A percentile compares a stretch with the other conserved stretches of the same genome.
phyloP scores from a whole-genome alignment of 139 green algal genomes.

The Pleodorina starrii region DNA sequence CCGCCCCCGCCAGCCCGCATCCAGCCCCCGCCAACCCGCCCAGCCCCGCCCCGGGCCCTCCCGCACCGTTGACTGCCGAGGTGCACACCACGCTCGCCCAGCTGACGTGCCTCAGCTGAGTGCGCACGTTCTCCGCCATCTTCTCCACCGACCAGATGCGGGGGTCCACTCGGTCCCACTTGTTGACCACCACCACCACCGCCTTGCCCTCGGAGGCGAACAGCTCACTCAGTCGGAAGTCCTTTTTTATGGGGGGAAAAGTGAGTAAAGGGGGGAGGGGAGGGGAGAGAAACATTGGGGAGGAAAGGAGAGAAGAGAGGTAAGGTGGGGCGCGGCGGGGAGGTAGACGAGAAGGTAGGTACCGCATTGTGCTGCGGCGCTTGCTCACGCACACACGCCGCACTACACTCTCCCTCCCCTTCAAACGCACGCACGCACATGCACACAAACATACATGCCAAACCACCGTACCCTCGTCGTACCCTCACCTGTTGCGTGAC shows the following conservation, averaged over 20 bases:
- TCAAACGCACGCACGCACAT: no score
- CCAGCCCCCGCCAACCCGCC: no score
- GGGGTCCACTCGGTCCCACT: conserved; percentile 93
- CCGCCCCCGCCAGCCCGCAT: no score
- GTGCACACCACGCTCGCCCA: conserved; percentile 95
- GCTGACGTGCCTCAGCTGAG: conserved; percentile 85
- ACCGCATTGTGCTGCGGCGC: no score
- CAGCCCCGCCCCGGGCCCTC: not conserved
- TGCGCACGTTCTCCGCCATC: conserved; percentile 74
- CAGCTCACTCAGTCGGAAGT: conserved; percentile 77
- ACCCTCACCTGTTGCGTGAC: conserved; percentile 85
- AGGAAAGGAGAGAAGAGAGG: no score
- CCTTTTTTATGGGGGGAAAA: conserved; percentile 52
- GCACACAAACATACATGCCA: no score
- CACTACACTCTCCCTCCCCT: no score
- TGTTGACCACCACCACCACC: conserved; percentile 96
- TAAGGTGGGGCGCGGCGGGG: no score
- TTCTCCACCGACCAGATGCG: conserved; percentile 56
- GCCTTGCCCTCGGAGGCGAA: conserved; percentile 85
- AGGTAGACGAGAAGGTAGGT: no score
- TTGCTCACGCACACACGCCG: no score
- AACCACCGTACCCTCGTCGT: no score
- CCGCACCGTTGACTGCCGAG: conserved; percentile 75
- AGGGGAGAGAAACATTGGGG: not conserved
- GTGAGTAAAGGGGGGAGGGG: not conserved